A percentile compares a stretch with the other conserved stretches of the same genome.
These are phyloP conservation scores for Phellopilus nigrolimitatus DNA, from an alignment of 1,284 basidiomycete species.

Conservation along the genomic window DNA sequence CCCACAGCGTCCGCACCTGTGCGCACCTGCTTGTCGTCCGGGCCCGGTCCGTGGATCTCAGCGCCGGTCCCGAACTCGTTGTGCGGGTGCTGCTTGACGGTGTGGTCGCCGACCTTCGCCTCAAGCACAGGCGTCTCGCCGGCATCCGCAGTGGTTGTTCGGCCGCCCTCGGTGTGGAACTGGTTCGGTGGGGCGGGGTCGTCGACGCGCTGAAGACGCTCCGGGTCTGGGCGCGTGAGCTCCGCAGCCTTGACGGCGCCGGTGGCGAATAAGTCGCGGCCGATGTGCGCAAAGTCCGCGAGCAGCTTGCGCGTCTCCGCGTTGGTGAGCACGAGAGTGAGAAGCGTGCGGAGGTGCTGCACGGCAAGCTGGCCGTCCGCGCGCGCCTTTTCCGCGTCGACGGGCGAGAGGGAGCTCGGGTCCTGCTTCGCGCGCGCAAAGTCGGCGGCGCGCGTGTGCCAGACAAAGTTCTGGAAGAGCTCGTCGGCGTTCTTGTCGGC, in stretches of 20 bases:
- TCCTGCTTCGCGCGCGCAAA: conserved; percentile 33
- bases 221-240: conserved; percentile 61
- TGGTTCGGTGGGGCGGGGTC: conserved; percentile 51
- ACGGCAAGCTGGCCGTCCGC: conserved; percentile 65
- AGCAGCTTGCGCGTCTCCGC: conserved; percentile 88
- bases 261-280: conserved; percentile 82
- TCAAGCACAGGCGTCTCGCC: conserved; percentile 18
- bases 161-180: conserved; percentile 14
- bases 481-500: conserved; percentile 85
- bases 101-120: conserved; percentile 12
- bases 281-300: conserved; percentile 77
- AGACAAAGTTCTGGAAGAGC: conserved; percentile 84
- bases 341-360: conserved; percentile 80
- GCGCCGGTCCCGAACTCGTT: conserved; percentile 16
- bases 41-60: conserved; percentile 9
- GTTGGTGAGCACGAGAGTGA: conserved; percentile 84
- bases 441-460: conserved; percentile 59
- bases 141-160: neutral
- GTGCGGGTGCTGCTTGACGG: conserved; percentile 15
- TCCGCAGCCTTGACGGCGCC: conserved; percentile 73
- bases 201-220: conserved; percentile 63
- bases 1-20: conserved; percentile 11
- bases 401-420: conserved; percentile 41
- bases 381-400: conserved; percentile 52
- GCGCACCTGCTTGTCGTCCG: conserved; percentile 10